These are phyloP conservation scores for Atkinsonella hypoxylon DNA, from an alignment of 2,329 filamentous ascomycete species.

Conservation along the genomic window DNA sequence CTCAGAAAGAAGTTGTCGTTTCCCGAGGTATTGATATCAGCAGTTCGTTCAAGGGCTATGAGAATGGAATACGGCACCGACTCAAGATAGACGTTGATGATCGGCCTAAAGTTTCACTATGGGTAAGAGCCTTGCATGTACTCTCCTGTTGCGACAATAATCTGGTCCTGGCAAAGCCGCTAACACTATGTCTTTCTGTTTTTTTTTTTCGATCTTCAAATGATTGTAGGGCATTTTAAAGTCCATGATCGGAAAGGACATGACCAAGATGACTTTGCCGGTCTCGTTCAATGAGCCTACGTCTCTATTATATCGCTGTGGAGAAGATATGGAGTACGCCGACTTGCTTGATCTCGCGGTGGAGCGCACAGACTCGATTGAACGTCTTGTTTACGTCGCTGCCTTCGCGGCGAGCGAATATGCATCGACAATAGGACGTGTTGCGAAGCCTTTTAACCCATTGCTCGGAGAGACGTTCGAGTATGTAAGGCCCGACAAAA, in stretches of 20 bases:
- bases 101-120: conserved; percentile 85
- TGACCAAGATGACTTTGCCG: conserved; percentile 98
- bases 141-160: too few relatives aligned
- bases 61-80: conserved; percentile 68
- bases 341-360: conserved; percentile 84
- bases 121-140: conserved; percentile 49
- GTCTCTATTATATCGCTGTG: conserved; percentile 84
- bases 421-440: conserved; percentile 88
- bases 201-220: neutral
- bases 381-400: conserved; percentile 87
- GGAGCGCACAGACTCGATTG: conserved; percentile 73
- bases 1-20: conserved; percentile 27
- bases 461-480: conserved; percentile 94
- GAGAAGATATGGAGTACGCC: conserved; percentile 96
- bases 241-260: conserved; percentile 99
- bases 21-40: conserved; percentile 51
- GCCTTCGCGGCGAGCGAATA: conserved; percentile 96
- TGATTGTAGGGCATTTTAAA: conserved; percentile 71
- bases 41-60: conserved; percentile 77
- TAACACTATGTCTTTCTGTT: neutral
- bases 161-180: too few relatives aligned
- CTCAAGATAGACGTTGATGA: conserved; percentile 88
- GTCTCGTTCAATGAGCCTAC: conserved; percentile 99
- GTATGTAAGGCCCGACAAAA: conserved; percentile 89
- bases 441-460: conserved; percentile 97